These are phyloP conservation scores for Exophiala sp. DNA, from an alignment of 2,329 filamentous ascomycete species.

Conservation along the genomic window DNA sequence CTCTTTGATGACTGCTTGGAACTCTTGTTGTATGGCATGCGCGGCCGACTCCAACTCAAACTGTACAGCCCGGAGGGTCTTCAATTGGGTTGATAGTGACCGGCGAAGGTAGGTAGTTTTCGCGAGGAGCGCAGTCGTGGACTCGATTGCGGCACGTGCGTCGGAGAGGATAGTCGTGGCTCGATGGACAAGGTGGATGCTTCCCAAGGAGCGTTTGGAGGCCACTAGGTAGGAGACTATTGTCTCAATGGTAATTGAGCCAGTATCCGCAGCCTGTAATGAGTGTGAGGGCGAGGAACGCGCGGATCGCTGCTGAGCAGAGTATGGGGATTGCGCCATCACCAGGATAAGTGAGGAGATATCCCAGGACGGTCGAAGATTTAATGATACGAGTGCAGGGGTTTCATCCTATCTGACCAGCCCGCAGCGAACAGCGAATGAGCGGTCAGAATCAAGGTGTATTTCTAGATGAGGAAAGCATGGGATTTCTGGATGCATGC, in stretches of 20 bases:
- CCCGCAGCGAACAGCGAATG: too few species aligned
- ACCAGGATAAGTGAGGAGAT: constrained; percentile 16
- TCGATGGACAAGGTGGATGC: constrained; percentile 76
- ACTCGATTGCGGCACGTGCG: constrained; percentile 72
- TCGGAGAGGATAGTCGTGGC: constrained; percentile 80
- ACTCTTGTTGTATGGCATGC: constrained; percentile 41
- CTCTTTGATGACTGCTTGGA: constrained; percentile 49
- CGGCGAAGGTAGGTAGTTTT: constrained; percentile 65
- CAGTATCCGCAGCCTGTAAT: constrained; percentile 8
- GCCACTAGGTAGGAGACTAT: constrained; percentile 81
- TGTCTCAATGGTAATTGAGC: constrained; percentile 55
- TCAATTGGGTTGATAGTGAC: constrained; percentile 54
- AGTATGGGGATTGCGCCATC: constrained; percentile 26
- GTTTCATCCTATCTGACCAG: too few species aligned
- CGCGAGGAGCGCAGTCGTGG: constrained; percentile 69
- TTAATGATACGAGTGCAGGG: not conserved
- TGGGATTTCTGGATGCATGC: too few species aligned
- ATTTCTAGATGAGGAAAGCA: too few species aligned
- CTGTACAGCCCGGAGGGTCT: constrained; percentile 42
- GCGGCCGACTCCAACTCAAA: constrained; percentile 44
- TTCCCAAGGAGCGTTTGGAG: constrained; percentile 81
- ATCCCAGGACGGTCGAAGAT: not conserved
- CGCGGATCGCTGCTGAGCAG: constrained; percentile 13
- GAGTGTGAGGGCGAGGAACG: constrained; percentile 21
- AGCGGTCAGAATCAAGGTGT: too few species aligned